Evolutionary conservation across 192 early-diverging fungal genomes (phyloP).

Genomic region (Spizellomyces sp.): DNA sequence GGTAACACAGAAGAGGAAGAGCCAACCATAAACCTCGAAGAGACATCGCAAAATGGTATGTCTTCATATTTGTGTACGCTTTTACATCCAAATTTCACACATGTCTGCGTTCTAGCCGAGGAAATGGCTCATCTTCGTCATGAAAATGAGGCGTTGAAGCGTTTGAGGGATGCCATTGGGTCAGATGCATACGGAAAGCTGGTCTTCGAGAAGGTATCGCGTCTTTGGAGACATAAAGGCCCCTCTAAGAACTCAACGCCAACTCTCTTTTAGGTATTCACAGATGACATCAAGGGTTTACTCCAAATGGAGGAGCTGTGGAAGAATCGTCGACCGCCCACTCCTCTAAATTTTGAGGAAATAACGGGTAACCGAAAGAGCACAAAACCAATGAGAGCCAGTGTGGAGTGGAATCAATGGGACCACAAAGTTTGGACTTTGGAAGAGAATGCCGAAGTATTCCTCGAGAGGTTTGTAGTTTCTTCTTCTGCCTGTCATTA

Average conservation of each 20-base stretch:
- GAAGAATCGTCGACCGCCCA: conserved; percentile 72
- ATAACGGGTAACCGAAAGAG: conserved; percentile 29
- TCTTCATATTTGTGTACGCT: background rate
- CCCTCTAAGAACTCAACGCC: background rate
- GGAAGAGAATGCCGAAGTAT: conserved; percentile 71
- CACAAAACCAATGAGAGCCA: conserved; percentile 3
- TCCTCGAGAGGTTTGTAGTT: conserved; percentile 62
- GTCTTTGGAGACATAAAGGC: background rate
- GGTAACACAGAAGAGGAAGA: conserved; percentile 67
- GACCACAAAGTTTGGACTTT: conserved; percentile 76
- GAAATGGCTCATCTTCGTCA: conserved; percentile 74
- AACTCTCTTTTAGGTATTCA: conserved; percentile 75
- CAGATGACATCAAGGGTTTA: conserved; percentile 76
- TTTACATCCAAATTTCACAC: background rate
- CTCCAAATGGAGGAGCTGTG: conserved; percentile 88
- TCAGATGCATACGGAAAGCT: conserved; percentile 54
- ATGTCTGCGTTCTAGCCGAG: conserved; percentile 47
- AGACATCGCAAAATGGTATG: conserved; percentile 56
- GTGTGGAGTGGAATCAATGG: conserved; percentile 13
- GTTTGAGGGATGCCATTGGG: conserved; percentile 65
- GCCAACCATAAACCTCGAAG: conserved; percentile 29
- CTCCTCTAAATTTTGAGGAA: conserved; percentile 58
- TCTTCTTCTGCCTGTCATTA: background rate
- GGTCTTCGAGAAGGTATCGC: conserved; percentile 50
- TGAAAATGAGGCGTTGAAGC: conserved; percentile 73